These are phyloP conservation scores for Chaetoceros muelleri DNA, from an alignment of 108 stramenopile genomes.

Conservation along the genomic window DNA sequence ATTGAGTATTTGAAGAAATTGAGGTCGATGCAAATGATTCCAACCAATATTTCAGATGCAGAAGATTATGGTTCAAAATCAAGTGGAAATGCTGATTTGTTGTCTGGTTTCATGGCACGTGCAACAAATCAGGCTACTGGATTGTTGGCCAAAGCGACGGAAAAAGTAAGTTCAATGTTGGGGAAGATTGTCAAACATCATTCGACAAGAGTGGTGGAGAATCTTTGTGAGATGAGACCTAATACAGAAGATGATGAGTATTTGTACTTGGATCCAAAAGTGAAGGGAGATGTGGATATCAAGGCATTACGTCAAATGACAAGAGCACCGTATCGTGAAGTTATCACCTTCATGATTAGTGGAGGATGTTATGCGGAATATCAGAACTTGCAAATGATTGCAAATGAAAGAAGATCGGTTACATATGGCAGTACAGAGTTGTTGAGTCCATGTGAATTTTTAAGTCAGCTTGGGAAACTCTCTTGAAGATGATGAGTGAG, in stretches of 20 bases:
- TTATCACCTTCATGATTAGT: slow-evolving; percentile 92
- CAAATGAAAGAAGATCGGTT: slow-evolving; percentile 64
- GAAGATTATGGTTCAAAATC: not conserved
- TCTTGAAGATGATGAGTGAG: no score
- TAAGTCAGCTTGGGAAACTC: slow-evolving; percentile 68
- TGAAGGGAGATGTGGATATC: slow-evolving; percentile 74
- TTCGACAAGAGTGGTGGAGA: slow-evolving; percentile 87
- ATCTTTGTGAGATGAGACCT: slow-evolving; percentile 81
- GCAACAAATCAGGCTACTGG: slow-evolving; percentile 88
- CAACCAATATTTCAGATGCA: slow-evolving; percentile 16
- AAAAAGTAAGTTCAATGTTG: slow-evolving; percentile 82
- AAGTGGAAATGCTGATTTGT: slow-evolving; percentile 23
- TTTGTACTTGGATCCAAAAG: slow-evolving; percentile 90
- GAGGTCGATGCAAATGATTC: slow-evolving; percentile 80
- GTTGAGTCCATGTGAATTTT: slow-evolving; percentile 64
- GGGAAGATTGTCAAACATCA: slow-evolving; percentile 82
- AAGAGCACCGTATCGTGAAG: slow-evolving; percentile 69
- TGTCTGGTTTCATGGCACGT: slow-evolving; percentile 77
- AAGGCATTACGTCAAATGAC: slow-evolving; percentile 42
- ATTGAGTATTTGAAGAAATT: slow-evolving; percentile 75
- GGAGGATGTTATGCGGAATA: slow-evolving; percentile 97
- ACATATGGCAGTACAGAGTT: slow-evolving; percentile 94
- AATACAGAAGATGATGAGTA: slow-evolving; percentile 91
- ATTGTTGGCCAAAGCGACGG: slow-evolving; percentile 86
- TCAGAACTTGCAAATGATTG: slow-evolving; percentile 91